phyloP scores from a whole-genome alignment of 768 basidiomycete species.

The Phaffia tasmanica region DNA sequence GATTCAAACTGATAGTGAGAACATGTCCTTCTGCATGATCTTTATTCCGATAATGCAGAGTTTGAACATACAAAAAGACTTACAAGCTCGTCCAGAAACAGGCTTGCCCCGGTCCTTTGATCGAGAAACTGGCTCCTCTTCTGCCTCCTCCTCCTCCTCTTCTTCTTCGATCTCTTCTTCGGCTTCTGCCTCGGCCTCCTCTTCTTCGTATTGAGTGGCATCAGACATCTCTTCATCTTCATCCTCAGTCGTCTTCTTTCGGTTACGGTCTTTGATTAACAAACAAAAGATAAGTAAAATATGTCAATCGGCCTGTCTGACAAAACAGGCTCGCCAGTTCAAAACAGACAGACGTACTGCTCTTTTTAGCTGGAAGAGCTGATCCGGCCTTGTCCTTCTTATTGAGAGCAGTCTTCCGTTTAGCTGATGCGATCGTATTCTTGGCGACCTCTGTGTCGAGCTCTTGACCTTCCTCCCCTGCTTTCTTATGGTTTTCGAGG shows the following conservation, averaged over 20 bases:
- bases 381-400: not conserved
- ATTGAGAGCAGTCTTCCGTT: conserved; percentile 31
- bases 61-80: not conserved
- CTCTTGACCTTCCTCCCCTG: conserved; percentile 85
- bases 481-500: conserved; percentile 64
- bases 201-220: not conserved
- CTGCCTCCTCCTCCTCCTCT: conserved; percentile 3
- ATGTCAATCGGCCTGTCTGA: too few species aligned
- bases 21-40: not conserved
- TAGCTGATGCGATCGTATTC: conserved; percentile 63
- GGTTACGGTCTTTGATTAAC: not conserved
- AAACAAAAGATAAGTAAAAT: not conserved
- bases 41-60: not conserved
- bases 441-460: conserved; percentile 74
- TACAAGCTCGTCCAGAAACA: not conserved
- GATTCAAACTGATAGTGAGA: not conserved
- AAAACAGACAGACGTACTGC: not conserved
- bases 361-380: not conserved
- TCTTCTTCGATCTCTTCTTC: conserved; percentile 8
- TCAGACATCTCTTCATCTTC: not conserved
- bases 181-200: not conserved
- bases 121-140: not conserved
- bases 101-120: not conserved
- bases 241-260: too few species aligned
- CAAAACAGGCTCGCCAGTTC: not conserved